Base-by-base conservation (phyloP, 2,329 filamentous ascomycete species). In the Diplodia mutila region DNA sequence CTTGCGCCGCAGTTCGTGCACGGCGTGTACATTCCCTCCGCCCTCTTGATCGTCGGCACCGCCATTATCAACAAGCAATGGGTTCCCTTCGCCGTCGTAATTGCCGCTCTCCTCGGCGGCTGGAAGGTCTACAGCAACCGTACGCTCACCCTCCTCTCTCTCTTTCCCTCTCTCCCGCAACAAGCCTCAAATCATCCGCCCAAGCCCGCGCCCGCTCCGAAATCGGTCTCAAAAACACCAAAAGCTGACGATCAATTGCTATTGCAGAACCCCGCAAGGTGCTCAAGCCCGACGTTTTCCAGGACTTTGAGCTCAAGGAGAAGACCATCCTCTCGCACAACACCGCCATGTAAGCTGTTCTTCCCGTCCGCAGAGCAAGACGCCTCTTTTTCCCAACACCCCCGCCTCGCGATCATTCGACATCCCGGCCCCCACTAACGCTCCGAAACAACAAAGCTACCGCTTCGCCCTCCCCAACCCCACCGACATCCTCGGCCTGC, bases 301-400 rank as follows among this genome's bases (percentile, higher is more conserved):
- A 97, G 80, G 88, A 97, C 68, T 97, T 97, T 78, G 90, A 92
- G 79, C 90, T 99, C 74, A 90, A 91, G 80, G 92, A 98, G 81
- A 98, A 97, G 88, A 98, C 90, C 16, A 87, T 96, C 72, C 90
- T 98, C 76, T 97, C 94, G 37, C 95, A 98, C 88, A 99, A 99
- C 85, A 94, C 97, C 69, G 94, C 94, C 80, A 97, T 99, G 91
- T 93, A 82, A 76, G 87, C 39, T 32, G 2, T 32, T 32, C 29
- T 32, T 7, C 2, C 29, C n/a, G n/a, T n/a, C n/a, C n/a, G n/a
- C n/a, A n/a, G n/a, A n/a, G n/a, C n/a, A n/a, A n/a, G n/a, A n/a
- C n/a, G n/a, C n/a, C n/a, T n/a, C n/a, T n/a, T n/a, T n/a, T n/a
- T n/a, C 29, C 29, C 29, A 32, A 21, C 16, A n/a, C 29, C 18